Conservation (phyloP, 306 rosid genomes). For the Ormosia emarginata region DNA sequence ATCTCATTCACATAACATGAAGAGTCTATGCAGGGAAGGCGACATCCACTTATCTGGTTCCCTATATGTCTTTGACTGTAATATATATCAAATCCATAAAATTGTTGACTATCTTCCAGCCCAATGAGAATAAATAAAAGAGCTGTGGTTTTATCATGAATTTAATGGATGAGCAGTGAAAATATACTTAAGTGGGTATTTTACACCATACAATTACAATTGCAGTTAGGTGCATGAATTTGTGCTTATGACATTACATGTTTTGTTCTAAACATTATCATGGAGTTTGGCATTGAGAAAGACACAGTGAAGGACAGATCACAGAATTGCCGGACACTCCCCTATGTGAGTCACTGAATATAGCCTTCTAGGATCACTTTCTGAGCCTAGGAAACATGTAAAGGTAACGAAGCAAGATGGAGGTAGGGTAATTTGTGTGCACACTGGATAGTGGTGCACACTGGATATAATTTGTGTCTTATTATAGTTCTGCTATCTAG, state of each 20-base stretch:
- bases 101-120: not conserved
- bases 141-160: not conserved
- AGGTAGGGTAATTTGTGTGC: conserved; percentile 13
- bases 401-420: not conserved
- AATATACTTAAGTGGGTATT: not conserved
- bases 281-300: conserved; percentile 17
- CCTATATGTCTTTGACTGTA: conserved; percentile 1
- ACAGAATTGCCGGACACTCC: conserved; percentile 10
- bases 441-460: conserved; percentile 35
- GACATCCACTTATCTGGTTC: conserved; percentile 27
- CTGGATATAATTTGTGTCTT: conserved; percentile 38
- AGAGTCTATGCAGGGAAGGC: conserved; percentile 12
- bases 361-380: conserved; percentile 25
- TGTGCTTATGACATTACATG: no score
- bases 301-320: not conserved
- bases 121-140: not conserved
- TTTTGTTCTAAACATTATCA: not conserved
- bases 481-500: conserved; percentile 12
- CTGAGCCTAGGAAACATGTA: conserved; percentile 26
- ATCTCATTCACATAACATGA: conserved; percentile 79
- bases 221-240: not conserved
- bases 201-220: not conserved
- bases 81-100: not conserved
- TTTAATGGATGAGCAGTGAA: not conserved
- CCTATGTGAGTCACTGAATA: conserved; percentile 11